Percentiles rank a stretch among this genome's conserved stretches.
Conservation (phyloP, 805 yeast genomes). For the Candida takata region DNA sequence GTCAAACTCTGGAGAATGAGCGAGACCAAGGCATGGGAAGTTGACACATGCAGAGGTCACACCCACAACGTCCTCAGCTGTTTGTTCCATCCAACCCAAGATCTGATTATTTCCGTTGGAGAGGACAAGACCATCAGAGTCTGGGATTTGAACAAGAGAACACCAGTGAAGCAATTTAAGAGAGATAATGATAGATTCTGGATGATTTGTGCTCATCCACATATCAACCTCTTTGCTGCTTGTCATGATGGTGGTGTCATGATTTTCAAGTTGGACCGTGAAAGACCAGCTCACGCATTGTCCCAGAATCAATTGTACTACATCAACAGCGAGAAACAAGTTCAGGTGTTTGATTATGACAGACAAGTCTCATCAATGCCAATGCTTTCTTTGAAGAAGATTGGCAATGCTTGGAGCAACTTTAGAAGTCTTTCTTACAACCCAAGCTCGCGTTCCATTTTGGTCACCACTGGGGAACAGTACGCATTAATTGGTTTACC, state of each 20-base stretch:
- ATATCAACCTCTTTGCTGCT: constrained; percentile 87
- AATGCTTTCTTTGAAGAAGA: constrained; percentile 72
- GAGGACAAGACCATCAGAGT: constrained; percentile 95
- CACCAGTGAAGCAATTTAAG: constrained; percentile 89
- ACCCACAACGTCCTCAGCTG: constrained; percentile 87
- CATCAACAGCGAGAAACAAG: constrained; percentile 78
- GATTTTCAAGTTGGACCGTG: constrained; percentile 96
- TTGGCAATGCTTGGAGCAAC: constrained; percentile 82
- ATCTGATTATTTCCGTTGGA: constrained; percentile 84
- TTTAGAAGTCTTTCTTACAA: constrained; percentile 82
- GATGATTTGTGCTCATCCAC: constrained; percentile 85
- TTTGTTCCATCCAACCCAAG: constrained; percentile 89
- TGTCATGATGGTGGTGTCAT: constrained; percentile 96
- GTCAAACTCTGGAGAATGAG: constrained; percentile 97
- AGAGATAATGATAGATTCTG: constrained; percentile 94
- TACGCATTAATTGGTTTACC: constrained; percentile 78
- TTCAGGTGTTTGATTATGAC: constrained; percentile 69
- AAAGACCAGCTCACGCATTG: constrained; percentile 83
- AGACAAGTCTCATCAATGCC: constrained; percentile 65
- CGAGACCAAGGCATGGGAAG: constrained; percentile 98
- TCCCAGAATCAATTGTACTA: constrained; percentile 69
- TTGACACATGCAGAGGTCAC: constrained; percentile 97
- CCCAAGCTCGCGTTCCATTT: constrained; percentile 82
- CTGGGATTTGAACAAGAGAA: constrained; percentile 93
- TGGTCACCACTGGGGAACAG: constrained; percentile 70